phyloP scores from a whole-genome alignment of 2,329 filamentous ascomycete species.

The Chrysoporthe cubensis region DNA sequence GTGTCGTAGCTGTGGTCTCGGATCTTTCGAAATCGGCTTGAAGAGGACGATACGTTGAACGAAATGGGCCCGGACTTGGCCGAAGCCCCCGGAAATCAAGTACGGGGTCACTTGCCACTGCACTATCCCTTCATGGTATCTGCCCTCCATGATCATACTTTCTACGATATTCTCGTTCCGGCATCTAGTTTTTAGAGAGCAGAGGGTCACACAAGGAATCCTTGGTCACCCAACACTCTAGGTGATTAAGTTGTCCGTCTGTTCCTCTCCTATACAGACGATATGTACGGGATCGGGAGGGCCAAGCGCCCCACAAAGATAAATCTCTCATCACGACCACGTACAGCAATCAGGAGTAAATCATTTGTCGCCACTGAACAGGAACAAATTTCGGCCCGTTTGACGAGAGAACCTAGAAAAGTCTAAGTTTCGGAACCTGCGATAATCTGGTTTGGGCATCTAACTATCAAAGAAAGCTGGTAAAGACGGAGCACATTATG shows the following conservation, averaged over 20 bases:
- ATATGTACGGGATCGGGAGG: neutral
- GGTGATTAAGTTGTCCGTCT: neutral
- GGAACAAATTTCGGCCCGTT: neutral
- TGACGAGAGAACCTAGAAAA: neutral
- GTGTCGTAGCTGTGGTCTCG: neutral
- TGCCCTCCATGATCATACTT: neutral
- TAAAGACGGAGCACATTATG: too few relatives aligned
- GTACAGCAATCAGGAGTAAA: neutral
- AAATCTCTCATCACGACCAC: neutral
- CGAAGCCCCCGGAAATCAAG: neutral
- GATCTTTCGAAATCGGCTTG: neutral
- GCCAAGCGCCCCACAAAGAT: neutral
- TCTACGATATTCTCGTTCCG: neutral
- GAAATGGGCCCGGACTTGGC: conserved; percentile 1
- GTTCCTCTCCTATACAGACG: neutral
- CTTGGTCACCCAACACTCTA: neutral
- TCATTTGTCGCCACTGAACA: neutral
- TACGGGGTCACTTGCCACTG: neutral
- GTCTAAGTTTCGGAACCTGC: neutral
- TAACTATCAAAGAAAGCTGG: neutral
- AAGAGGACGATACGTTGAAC: neutral
- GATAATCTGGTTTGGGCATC: neutral
- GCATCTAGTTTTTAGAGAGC: neutral
- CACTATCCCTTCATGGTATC: neutral
- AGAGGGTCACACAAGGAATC: neutral